Evolutionary conservation across 352 stramenopile species (phyloP), one percentile per base, ranked within the genome.

Genomic region (Globisporangium iwayamae): DNA sequence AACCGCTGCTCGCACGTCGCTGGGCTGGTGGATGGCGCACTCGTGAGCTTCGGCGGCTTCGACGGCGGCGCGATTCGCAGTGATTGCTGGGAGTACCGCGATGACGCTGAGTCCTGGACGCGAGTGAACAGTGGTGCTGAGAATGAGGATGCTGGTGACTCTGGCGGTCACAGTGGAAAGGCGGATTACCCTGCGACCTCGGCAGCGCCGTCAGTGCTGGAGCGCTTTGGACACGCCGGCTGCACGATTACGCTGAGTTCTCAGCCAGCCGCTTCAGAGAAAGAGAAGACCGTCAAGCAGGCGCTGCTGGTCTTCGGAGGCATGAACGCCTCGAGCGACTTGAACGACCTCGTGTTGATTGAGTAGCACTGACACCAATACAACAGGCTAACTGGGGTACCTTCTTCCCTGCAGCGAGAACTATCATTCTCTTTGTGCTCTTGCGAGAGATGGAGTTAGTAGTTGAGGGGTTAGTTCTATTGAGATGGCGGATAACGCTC

Each of bases 1-100:
- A 82, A 81, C 36, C 70, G 78, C 11, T 90, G 79, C 51, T 77
- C 79, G 1, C 68, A 88, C 38, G 68, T 54, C 14, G 69, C 74
- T 30, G 79, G 62, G 0, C 34, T 66, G 13, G 34, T 88, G 0
- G 39, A 76, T 16, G 62, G 66, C 0, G 48, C 63, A 1, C 43
- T 89, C 8, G 59, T 84, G 20, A 85, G 74, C 60, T 83, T 88
- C 63, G 81, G 77, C 0, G 81, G 81, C 1, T 90, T 78, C 52
- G 70, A 90, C 46, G 81, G 81, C 51, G 43, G 65, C 7, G 62
- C 57, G 8, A 81, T 90, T n/a, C 70, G 74, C 0, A 62, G 62
- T 20, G 78, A 88, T 52, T 81, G 67, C 53, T 88, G 73, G 63
- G 62, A 63, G 16, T 89, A 81, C 61, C 64, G 43, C 3, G 80